A percentile compares a stretch with the other conserved stretches of the same genome.
Evolutionary conservation across 148 eudicot species (phyloP).

Genomic region (Suaeda aralocaspica): DNA sequence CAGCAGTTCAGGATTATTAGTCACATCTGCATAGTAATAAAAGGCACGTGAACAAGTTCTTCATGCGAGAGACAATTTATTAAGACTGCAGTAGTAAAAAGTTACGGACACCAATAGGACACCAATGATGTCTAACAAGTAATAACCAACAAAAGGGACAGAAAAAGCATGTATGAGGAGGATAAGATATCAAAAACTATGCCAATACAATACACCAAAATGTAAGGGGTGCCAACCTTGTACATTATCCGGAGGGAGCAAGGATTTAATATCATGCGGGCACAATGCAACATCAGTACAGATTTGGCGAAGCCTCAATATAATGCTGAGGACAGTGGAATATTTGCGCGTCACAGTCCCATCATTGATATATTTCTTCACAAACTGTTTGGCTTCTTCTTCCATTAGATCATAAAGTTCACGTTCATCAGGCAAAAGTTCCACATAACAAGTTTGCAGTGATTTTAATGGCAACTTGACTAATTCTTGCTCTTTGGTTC

Average conservation of each 20-base stretch:
- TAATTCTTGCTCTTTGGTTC: slow-evolving; percentile 77
- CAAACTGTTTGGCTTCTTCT: slow-evolving; percentile 67
- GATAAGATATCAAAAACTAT: neutral
- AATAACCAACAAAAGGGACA: too few relatives aligned
- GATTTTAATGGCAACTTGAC: slow-evolving; percentile 64
- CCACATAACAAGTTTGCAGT: slow-evolving; percentile 57
- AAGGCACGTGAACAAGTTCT: neutral
- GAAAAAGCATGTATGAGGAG: neutral
- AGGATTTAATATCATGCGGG: slow-evolving; percentile 66
- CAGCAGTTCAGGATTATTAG: slow-evolving; percentile 73
- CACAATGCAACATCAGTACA: slow-evolving; percentile 80
- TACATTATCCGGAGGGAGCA: slow-evolving; percentile 54
- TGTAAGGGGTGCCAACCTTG: slow-evolving; percentile 53
- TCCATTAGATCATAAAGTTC: slow-evolving; percentile 86
- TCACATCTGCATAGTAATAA: slow-evolving; percentile 53
- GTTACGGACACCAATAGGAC: neutral
- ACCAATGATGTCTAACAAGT: neutral
- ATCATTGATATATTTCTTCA: slow-evolving; percentile 44
- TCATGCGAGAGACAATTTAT: neutral
- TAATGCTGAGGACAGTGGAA: slow-evolving; percentile 64
- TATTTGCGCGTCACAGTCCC: slow-evolving; percentile 58
- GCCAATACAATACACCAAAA: too few relatives aligned
- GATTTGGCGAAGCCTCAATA: slow-evolving; percentile 88
- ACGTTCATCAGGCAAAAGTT: slow-evolving; percentile 75
- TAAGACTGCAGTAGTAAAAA: neutral